These are phyloP conservation scores for Holtermanniella nyarrowii DNA, from an alignment of 768 basidiomycete genomes.

Conservation along the genomic window DNA sequence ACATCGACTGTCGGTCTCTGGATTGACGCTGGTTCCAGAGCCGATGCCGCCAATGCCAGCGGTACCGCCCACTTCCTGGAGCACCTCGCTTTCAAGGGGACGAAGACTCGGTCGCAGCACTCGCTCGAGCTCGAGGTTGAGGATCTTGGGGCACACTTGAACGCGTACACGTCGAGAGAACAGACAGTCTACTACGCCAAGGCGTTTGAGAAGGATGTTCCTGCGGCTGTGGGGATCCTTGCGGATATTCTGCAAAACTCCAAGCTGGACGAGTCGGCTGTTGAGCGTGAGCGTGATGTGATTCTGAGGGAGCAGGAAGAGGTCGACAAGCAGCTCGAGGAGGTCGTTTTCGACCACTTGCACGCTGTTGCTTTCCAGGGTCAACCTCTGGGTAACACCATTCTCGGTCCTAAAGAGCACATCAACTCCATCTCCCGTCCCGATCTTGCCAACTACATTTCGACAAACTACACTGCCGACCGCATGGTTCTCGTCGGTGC, in stretches of 20 bases:
- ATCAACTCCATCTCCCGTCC: conserved; percentile 89
- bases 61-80: conserved; percentile 98
- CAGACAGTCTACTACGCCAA: conserved; percentile 99
- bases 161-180: conserved; percentile 96
- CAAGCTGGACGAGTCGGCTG: conserved; percentile 72
- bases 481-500: conserved; percentile 98
- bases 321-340: conserved; percentile 96
- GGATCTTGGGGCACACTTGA: conserved; percentile 91
- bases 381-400: conserved; percentile 95
- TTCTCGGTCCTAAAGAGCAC: conserved; percentile 91
- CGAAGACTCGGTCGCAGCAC: conserved; percentile 74
- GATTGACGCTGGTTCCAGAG: conserved; percentile 96
- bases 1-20: conserved; percentile 98
- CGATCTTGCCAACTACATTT: conserved; percentile 82
- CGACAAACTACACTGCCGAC: conserved; percentile 96
- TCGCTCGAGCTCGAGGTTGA: conserved; percentile 93
- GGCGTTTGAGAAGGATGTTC: conserved; percentile 91
- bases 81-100: conserved; percentile 52
- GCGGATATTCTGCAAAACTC: conserved; percentile 96
- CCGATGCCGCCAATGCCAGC: conserved; percentile 87
- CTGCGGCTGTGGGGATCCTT: conserved; percentile 86
- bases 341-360: conserved; percentile 96
- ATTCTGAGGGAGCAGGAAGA: conserved; percentile 96
- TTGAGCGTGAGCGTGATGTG: conserved; percentile 93
- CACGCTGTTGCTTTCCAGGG: conserved; percentile 95